Base-by-base conservation (phyloP, 441 rosid species). In the Eutrema salsugineum region DNA sequence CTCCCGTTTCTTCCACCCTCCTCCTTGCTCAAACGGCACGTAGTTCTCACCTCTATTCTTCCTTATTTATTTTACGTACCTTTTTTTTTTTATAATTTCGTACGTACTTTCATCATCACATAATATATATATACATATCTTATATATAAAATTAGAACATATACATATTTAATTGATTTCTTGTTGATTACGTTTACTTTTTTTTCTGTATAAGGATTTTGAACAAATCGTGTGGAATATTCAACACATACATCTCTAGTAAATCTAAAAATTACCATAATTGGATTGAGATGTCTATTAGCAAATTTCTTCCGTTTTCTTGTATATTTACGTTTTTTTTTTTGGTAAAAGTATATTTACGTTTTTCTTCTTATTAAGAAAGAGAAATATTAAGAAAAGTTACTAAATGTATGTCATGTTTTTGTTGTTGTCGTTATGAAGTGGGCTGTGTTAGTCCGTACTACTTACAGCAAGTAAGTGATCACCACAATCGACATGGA, bases 21-120 rank as follows among this genome's bases (percentile, higher is more conserved):
- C 82, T 77, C 78, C 75, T 77, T 75, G 73, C 68, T 69, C 91
- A 12, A 88, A 85, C 71, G 94, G 97, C 83, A 60, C n/a, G 80
- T 79, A 65, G 40, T 47, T 38, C 66, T 64, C 63, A 35, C 11
- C 24, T n/a, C 10, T 55, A 5, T 17, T 39, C 38, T 48, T 16
- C n/a, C 33, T 33, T 24, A 24, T 22, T 33, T 24, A 24, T 22
- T 55, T 5, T 50, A 50, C 33, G 16, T 50, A 7, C 4, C 28
- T 24, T 51, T 8, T 17, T 16, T 15, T 15, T n/a, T 33, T 2
- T 32, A 15, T 19, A 7, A 8, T 27, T 27, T 38, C 17, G 6
- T 64, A 15, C 62, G 43, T 22, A 35, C 40, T 14, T 36, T 17
- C 20, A 15, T 15, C 47, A 15, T 28, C 43, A 33, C 38, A 64